Evolutionary conservation across 139 green algal species (phyloP).

Genomic region (Tetradesmus lagerheimii): DNA sequence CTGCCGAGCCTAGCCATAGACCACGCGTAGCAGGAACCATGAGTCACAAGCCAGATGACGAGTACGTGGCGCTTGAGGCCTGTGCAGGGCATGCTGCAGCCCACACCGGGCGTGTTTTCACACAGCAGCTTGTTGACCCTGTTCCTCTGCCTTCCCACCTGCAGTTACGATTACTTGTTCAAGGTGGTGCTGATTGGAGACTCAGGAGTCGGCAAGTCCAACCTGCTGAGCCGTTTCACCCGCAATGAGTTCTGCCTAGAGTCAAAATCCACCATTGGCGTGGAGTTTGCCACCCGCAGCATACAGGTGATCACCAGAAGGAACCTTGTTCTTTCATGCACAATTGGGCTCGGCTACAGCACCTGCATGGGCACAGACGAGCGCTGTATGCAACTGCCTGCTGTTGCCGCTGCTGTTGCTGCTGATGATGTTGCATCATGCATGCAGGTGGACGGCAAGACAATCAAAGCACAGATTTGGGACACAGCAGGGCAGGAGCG

Average conservation of each 20-base stretch:
- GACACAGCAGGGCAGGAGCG: conserved; percentile 98
- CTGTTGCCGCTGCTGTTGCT: background rate
- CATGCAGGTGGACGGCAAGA: conserved; percentile 97
- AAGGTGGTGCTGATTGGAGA: conserved; percentile 99
- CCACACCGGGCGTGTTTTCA: background rate
- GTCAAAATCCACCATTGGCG: conserved; percentile 99
- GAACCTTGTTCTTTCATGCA: background rate
- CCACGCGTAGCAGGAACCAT: conserved; percentile 50
- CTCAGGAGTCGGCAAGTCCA: conserved; percentile 98
- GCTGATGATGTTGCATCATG: background rate
- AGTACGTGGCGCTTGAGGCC: conserved; percentile 56
- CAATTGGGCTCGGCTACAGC: background rate
- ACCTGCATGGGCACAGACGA: background rate
- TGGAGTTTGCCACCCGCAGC: conserved; percentile 99
- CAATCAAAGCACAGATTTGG: conserved; percentile 99
- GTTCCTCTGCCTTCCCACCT: background rate
- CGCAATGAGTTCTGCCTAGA: conserved; percentile 99
- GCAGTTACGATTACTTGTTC: conserved; percentile 99
- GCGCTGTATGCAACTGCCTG: background rate
- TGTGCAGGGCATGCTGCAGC: background rate
- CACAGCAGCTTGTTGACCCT: conserved; percentile 44
- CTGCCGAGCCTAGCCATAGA: background rate
- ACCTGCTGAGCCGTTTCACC: conserved; percentile 98
- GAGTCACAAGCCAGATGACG: conserved; percentile 85
- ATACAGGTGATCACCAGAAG: conserved; percentile 88